phyloP scores from a whole-genome alignment of 2,329 filamentous ascomycete species.

The Ophiostoma sp. region DNA sequence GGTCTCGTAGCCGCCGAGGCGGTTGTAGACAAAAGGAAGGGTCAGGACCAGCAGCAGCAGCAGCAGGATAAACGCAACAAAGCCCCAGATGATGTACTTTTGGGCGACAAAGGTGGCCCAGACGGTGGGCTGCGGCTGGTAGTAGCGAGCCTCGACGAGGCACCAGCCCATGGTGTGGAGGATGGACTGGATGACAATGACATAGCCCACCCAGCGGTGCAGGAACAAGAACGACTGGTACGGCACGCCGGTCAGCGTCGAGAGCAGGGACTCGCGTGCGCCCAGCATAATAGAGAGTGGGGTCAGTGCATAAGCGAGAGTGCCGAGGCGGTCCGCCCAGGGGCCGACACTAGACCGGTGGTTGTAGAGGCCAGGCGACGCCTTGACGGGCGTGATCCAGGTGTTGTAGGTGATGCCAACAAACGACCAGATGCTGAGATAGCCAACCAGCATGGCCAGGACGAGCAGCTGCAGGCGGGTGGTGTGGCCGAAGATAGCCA shows the following conservation, averaged over 20 bases:
- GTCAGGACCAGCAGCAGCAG: slow-evolving; percentile 51
- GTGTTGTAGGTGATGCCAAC: slow-evolving; percentile 62
- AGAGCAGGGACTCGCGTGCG: slow-evolving; percentile 65
- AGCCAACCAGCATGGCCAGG: slow-evolving; percentile 52
- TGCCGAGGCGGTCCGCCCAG: slow-evolving; percentile 63
- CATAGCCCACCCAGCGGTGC: slow-evolving; percentile 68
- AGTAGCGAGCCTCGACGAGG: slow-evolving; percentile 35
- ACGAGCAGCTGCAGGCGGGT: slow-evolving; percentile 63
- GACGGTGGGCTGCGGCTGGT: slow-evolving; percentile 47
- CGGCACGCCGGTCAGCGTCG: slow-evolving; percentile 64
- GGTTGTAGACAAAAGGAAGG: slow-evolving; percentile 50
- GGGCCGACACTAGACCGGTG: slow-evolving; percentile 61
- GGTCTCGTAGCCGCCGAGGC: slow-evolving; percentile 62
- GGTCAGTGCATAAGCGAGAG: slow-evolving; percentile 68
- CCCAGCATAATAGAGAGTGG: slow-evolving; percentile 63
- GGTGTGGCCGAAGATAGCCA: slow-evolving; percentile 57
- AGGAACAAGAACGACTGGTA: slow-evolving; percentile 75
- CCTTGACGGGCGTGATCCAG: slow-evolving; percentile 65
- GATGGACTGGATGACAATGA: slow-evolving; percentile 63
- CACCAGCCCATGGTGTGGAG: slow-evolving; percentile 65
- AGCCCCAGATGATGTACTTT: slow-evolving; percentile 67
- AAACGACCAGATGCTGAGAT: slow-evolving; percentile 64
- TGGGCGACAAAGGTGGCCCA: slow-evolving; percentile 55
- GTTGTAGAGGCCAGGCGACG: slow-evolving; percentile 51
- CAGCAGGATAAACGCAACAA: slow-evolving; percentile 62